Evolutionary conservation across 768 basidiomycete genomes (phyloP).

Genomic region (Mycena venus): DNA sequence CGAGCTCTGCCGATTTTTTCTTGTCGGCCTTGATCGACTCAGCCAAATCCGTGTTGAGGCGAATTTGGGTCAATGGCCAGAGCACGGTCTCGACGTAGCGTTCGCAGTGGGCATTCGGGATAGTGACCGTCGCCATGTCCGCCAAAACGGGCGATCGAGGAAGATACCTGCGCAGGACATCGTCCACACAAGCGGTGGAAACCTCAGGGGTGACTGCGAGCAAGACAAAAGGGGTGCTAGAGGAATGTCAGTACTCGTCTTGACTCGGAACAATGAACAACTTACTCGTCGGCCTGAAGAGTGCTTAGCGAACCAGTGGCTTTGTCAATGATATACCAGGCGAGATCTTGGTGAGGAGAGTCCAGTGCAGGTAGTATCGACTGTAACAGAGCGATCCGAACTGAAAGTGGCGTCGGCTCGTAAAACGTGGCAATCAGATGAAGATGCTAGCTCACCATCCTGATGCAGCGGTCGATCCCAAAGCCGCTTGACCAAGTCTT

Average conservation of each 20-base stretch:
- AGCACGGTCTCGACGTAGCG: conserved; percentile 32
- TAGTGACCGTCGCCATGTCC: conserved; percentile 31
- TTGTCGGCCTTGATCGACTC: conserved; percentile 26
- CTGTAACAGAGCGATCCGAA: conserved; percentile 35
- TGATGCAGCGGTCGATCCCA: conserved; percentile 35
- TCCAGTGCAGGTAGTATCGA: conserved; percentile 29
- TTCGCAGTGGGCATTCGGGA: conserved; percentile 28
- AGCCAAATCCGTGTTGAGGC: conserved; percentile 5
- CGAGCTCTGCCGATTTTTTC: conserved; percentile 30
- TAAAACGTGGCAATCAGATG: background rate
- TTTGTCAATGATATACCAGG: conserved; percentile 29
- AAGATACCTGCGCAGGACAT: conserved; percentile 19
- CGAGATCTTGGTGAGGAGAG: conserved; percentile 32
- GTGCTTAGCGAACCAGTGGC: conserved; percentile 15
- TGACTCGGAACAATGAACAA: conserved; percentile 15
- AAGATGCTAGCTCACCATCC: conserved; percentile 33
- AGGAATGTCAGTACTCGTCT: conserved; percentile 12
- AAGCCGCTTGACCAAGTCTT: conserved; percentile 24
- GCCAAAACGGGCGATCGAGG: conserved; percentile 26
- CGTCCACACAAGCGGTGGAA: conserved; percentile 1
- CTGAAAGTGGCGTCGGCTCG: conserved; percentile 24
- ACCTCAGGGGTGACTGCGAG: conserved; percentile 26
- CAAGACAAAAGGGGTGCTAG: conserved; percentile 31
- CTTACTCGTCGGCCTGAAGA: conserved; percentile 26
- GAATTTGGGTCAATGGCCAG: conserved; percentile 29